These are phyloP conservation scores for Phyllosticta citribraziliensis DNA, from an alignment of 2,329 filamentous ascomycete genomes.

Conservation along the genomic window DNA sequence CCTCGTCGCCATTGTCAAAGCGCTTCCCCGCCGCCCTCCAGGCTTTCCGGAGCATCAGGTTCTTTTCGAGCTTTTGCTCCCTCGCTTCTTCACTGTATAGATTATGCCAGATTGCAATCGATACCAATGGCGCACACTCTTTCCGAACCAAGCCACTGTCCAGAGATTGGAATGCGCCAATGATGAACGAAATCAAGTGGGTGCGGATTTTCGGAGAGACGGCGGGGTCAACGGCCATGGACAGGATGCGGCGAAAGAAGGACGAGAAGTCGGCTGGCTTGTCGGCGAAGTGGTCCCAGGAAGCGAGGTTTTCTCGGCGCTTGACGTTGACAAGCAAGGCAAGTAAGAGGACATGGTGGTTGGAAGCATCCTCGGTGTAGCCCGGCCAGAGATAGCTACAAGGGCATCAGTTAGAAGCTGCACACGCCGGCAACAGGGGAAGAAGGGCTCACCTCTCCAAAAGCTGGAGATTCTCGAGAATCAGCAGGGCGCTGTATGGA, in stretches of 20 bases:
- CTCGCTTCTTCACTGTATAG: slow-evolving; percentile 67
- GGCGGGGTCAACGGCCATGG: slow-evolving; percentile 59
- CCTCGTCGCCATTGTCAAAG: slow-evolving; percentile 77
- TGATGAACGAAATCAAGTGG: slow-evolving; percentile 81
- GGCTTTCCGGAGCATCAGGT: slow-evolving; percentile 69
- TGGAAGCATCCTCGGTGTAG: slow-evolving; percentile 78
- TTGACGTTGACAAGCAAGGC: slow-evolving; percentile 82
- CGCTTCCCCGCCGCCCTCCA: slow-evolving; percentile 83
- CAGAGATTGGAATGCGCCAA: slow-evolving; percentile 85
- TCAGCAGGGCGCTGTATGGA: slow-evolving; percentile 63
- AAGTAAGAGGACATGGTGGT: slow-evolving; percentile 83
- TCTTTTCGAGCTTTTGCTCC: slow-evolving; percentile 62
- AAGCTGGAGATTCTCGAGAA: slow-evolving; percentile 82
- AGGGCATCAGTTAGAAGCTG: not conserved
- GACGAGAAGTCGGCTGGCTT: slow-evolving; percentile 74
- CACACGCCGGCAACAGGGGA: not conserved
- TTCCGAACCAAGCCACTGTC: slow-evolving; percentile 84
- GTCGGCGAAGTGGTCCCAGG: slow-evolving; percentile 75
- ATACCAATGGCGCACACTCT: slow-evolving; percentile 90
- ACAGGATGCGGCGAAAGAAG: slow-evolving; percentile 81
- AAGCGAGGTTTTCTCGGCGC: slow-evolving; percentile 72
- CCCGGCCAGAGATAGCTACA: slow-evolving; percentile 88
- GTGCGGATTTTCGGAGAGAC: slow-evolving; percentile 46
- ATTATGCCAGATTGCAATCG: slow-evolving; percentile 93
- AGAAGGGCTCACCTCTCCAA: slow-evolving; percentile 57